phyloP scores from a whole-genome alignment of 2,329 filamentous ascomycete species.

The Diaporthe amygdali region DNA sequence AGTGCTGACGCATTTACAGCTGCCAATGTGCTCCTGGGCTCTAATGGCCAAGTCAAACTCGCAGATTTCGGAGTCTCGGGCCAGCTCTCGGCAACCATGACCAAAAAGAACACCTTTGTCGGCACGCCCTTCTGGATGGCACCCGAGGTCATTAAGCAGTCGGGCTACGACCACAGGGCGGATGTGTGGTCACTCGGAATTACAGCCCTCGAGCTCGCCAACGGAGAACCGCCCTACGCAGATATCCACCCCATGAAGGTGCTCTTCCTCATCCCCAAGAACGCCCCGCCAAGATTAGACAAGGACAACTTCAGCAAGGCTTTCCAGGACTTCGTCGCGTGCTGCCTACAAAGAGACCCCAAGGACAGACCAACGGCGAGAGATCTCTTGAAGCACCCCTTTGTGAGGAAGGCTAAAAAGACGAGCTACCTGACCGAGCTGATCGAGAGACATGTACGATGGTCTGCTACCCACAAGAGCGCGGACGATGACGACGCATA shows the following conservation, averaged over 20 bases:
- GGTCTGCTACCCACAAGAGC: conserved; percentile 80
- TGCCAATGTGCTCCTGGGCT: conserved; percentile 87
- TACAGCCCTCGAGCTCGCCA: conserved; percentile 88
- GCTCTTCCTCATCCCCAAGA: conserved; percentile 94
- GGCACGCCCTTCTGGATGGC: conserved; percentile 99
- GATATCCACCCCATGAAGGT: conserved; percentile 99
- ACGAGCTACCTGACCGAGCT: conserved; percentile 96
- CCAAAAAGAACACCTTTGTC: conserved; percentile 99
- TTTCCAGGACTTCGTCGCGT: conserved; percentile 84
- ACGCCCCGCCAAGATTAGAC: conserved; percentile 80
- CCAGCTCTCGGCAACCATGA: conserved; percentile 96
- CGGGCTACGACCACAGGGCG: conserved; percentile 95
- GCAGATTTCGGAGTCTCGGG: conserved; percentile 98
- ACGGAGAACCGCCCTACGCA: conserved; percentile 91
- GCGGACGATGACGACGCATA: conserved; percentile 70
- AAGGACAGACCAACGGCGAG: conserved; percentile 85
- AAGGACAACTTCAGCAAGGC: conserved; percentile 77
- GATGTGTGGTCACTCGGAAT: conserved; percentile 98
- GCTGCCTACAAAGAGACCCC: conserved; percentile 88
- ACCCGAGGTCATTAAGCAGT: conserved; percentile 97
- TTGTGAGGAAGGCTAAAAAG: conserved; percentile 90
- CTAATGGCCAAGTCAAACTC: conserved; percentile 94
- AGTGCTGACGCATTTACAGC: conserved; percentile 55
- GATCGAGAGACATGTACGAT: conserved; percentile 88
- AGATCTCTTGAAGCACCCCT: conserved; percentile 87